A percentile compares a stretch with the other conserved stretches of the same genome.
Evolutionary conservation across 257 asterid species (phyloP).

Genomic region (Scutellaria barbata): DNA sequence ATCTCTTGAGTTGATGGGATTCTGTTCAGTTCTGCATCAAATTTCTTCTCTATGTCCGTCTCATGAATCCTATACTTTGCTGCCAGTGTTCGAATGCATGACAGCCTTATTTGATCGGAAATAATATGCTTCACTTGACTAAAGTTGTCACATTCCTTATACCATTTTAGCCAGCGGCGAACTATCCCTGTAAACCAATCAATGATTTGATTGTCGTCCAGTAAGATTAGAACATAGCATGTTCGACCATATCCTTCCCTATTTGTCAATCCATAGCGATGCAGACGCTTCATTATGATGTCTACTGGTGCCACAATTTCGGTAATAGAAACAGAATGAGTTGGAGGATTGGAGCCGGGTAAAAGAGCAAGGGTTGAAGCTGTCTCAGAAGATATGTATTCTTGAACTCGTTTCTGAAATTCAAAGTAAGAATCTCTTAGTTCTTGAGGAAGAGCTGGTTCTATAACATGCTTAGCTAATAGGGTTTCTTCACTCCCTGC

Average conservation of each 20-base stretch:
- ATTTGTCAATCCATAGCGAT: constrained; percentile 75
- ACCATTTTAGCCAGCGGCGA: constrained; percentile 83
- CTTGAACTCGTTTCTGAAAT: constrained; percentile 69
- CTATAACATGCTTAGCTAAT: constrained; percentile 61
- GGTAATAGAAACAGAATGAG: constrained; percentile 39
- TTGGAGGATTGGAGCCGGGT: constrained; percentile 44
- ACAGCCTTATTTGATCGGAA: constrained; percentile 68
- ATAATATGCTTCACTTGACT: constrained; percentile 64
- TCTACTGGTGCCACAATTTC: constrained; percentile 67
- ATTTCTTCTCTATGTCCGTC: constrained; percentile 68
- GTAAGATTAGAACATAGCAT: constrained; percentile 65
- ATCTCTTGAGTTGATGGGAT: constrained; percentile 66
- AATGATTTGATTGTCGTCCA: constrained; percentile 69
- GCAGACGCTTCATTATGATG: constrained; percentile 63
- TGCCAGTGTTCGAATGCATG: constrained; percentile 82
- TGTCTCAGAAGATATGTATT: constrained; percentile 72
- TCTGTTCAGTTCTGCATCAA: constrained; percentile 63
- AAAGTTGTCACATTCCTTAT: constrained; percentile 65
- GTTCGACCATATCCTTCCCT: constrained; percentile 63
- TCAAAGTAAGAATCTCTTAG: constrained; percentile 66
- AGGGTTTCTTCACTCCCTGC: constrained; percentile 54
- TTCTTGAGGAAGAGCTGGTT: constrained; percentile 86
- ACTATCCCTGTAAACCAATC: constrained; percentile 88
- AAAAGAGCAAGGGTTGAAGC: constrained; percentile 74
- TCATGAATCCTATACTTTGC: constrained; percentile 80